A percentile compares a stretch with the other conserved stretches of the same genome.
phyloP scores from a whole-genome alignment of 345 rosid genomes.

The Dipteronia sinensis region DNA sequence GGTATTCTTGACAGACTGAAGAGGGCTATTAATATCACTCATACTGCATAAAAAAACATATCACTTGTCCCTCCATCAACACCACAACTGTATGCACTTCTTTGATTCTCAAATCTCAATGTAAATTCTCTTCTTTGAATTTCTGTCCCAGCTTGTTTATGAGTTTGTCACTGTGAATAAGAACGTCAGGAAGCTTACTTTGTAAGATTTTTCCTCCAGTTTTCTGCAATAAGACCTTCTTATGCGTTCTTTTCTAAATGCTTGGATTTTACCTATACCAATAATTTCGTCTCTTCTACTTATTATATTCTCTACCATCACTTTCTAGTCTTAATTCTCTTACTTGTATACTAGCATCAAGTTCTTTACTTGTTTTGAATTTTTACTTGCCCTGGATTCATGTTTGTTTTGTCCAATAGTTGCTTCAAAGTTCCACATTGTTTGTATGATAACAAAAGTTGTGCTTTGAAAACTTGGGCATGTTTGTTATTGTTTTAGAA shows the following conservation, averaged over 20 bases:
- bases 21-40: conserved; percentile 69
- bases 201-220: conserved; percentile 4
- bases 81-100: conserved; percentile 7
- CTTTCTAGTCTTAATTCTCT: neutral
- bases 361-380: neutral
- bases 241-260: neutral
- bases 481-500: no score
- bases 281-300: conserved; percentile 13
- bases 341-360: conserved; percentile 11
- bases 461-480: no score
- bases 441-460: neutral
- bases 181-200: conserved; percentile 11
- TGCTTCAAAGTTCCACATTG: neutral
- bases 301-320: neutral
- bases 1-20: conserved; percentile 78
- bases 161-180: conserved; percentile 49
- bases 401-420: conserved; percentile 5
- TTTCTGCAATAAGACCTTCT: neutral
- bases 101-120: conserved; percentile 14
- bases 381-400: neutral
- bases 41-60: conserved; percentile 62
- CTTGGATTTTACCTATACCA: conserved; percentile 1
- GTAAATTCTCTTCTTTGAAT: conserved; percentile 45
- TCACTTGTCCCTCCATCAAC: conserved; percentile 19
- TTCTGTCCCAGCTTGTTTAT: conserved; percentile 23